These are phyloP conservation scores for Ophiostoma ulmi DNA, from an alignment of 2,329 filamentous ascomycete species.

Conservation along the genomic window DNA sequence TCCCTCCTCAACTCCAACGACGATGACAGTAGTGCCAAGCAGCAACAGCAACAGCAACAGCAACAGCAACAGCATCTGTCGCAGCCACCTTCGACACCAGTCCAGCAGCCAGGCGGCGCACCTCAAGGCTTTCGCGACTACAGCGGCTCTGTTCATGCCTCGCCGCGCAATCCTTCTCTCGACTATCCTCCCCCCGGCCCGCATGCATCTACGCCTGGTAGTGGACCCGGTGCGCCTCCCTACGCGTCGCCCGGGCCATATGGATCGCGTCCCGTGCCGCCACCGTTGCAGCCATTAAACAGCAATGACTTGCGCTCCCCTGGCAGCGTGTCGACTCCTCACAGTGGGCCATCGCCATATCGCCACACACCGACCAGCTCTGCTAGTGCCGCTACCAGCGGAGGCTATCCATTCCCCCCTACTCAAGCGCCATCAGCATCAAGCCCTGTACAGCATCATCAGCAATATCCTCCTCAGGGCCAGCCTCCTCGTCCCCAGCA, in stretches of 20 bases:
- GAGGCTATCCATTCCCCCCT: slow-evolving; percentile 50
- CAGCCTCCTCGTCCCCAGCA: slow-evolving; percentile 35
- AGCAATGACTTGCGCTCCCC: slow-evolving; percentile 50
- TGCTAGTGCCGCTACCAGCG: slow-evolving; percentile 35
- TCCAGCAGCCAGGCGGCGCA: slow-evolving; percentile 37
- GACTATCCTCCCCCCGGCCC: slow-evolving; percentile 37
- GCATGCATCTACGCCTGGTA: slow-evolving; percentile 31
- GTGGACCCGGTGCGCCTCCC: slow-evolving; percentile 37
- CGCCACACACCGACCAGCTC: slow-evolving; percentile 47
- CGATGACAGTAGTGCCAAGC: slow-evolving; percentile 33
- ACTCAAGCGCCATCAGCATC: slow-evolving; percentile 38
- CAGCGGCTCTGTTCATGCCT: slow-evolving; percentile 43
- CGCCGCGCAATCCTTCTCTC: slow-evolving; percentile 42
- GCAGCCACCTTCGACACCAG: slow-evolving; percentile 34
- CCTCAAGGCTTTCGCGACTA: slow-evolving; percentile 50
- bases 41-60: slow-evolving; percentile 30
- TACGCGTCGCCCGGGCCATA: slow-evolving; percentile 37
- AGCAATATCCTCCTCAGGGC: slow-evolving; percentile 39
- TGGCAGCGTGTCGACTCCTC: slow-evolving; percentile 36
- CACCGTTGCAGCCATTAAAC: slow-evolving; percentile 44
- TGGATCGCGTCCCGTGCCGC: slow-evolving; percentile 40
- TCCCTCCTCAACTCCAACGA: slow-evolving; percentile 53
- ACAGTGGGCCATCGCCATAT: slow-evolving; percentile 46
- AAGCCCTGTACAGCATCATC: slow-evolving; percentile 50
- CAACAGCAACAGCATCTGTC: slow-evolving; percentile 22